phyloP scores from a whole-genome alignment of 306 rosid species.

The Dicorynia guianensis region DNA sequence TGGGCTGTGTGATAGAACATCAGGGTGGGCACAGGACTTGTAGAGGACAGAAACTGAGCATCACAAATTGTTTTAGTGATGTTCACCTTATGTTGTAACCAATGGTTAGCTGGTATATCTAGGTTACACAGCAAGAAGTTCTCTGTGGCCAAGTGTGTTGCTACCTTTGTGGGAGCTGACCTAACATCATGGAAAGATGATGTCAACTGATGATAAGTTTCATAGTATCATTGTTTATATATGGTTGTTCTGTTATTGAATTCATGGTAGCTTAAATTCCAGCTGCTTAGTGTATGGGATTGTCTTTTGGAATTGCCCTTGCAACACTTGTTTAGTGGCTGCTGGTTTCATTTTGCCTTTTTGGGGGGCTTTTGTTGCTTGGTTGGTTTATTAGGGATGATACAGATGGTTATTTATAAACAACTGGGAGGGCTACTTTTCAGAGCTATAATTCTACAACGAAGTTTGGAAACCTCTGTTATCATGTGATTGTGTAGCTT shows the following conservation, averaged over 20 bases:
- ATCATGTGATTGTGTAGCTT: constrained; percentile 35
- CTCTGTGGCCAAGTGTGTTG: constrained; percentile 43
- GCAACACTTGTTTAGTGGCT: constrained; percentile 36
- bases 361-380: constrained; percentile 40
- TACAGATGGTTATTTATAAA: constrained; percentile 35
- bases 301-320: constrained; percentile 37
- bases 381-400: constrained; percentile 39
- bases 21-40: constrained; percentile 32
- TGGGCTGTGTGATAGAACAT: constrained; percentile 27
- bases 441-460: constrained; percentile 33
- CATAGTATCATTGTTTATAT: constrained; percentile 32
- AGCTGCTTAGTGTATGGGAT: constrained; percentile 26
- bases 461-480: constrained; percentile 37
- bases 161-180: constrained; percentile 38
- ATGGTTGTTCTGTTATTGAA: constrained; percentile 39
- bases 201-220: constrained; percentile 39
- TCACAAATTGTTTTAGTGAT: constrained; percentile 31
- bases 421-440: constrained; percentile 34
- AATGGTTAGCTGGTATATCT: constrained; percentile 42
- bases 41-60: constrained; percentile 41
- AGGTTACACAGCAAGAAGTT: constrained; percentile 41
- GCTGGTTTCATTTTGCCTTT: constrained; percentile 40
- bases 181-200: constrained; percentile 40
- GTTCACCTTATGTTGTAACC: constrained; percentile 39
- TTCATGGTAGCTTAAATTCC: constrained; percentile 11